A percentile compares a stretch with the other conserved stretches of the same genome.
These are phyloP conservation scores for Diaporthe sp. DNA, from an alignment of 2,329 filamentous ascomycete species.

Conservation along the genomic window DNA sequence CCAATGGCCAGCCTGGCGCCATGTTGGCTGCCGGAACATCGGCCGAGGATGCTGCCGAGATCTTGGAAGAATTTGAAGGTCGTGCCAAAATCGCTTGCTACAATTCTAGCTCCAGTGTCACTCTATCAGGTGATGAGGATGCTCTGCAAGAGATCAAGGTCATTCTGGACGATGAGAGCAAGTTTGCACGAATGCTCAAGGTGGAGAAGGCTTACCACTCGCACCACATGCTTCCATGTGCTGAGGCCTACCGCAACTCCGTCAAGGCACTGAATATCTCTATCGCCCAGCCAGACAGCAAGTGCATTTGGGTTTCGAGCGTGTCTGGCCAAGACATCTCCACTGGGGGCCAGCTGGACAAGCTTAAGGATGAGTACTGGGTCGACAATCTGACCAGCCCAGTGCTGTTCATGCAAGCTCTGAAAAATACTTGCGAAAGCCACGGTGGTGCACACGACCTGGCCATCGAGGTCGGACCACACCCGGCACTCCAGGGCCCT, in stretches of 20 bases:
- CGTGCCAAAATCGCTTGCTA: constrained; percentile 1
- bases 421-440: background rate
- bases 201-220: constrained; percentile 60
- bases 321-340: constrained; percentile 32
- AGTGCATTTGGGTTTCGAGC: constrained; percentile 43
- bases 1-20: background rate
- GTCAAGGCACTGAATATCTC: constrained; percentile 37
- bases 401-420: constrained; percentile 42
- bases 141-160: constrained; percentile 48
- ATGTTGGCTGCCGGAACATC: constrained; percentile 30
- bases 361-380: constrained; percentile 40
- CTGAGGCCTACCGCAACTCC: constrained; percentile 48
- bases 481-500: constrained; percentile 55
- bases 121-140: constrained; percentile 45
- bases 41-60: constrained; percentile 35
- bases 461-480: constrained; percentile 49
- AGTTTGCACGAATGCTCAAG: constrained; percentile 52
- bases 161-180: constrained; percentile 47
- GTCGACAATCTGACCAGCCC: constrained; percentile 40
- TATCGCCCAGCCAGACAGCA: constrained; percentile 34
- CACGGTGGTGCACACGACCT: constrained; percentile 26
- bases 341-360: background rate
- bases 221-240: constrained; percentile 53
- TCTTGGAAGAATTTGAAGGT: constrained; percentile 16
- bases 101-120: constrained; percentile 42